phyloP scores from a whole-genome alignment of 306 rosid species.

The Vigna hirtella region DNA sequence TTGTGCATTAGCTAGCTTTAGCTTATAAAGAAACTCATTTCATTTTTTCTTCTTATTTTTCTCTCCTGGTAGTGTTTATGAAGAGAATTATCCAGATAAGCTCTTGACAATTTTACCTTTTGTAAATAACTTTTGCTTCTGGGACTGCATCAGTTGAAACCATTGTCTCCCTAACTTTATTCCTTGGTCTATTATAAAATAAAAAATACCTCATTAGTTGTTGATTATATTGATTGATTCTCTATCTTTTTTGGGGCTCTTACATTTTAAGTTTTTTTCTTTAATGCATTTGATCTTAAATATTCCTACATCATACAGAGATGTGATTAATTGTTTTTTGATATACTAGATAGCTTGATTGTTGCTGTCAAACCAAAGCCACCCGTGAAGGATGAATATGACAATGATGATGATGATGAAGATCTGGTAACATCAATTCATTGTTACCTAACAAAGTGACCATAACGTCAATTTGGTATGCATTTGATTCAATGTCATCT shows the following conservation, averaged over 20 bases:
- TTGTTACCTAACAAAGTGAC: conserved; percentile 32
- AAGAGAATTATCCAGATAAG: too few relatives aligned
- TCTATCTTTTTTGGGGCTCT: not conserved
- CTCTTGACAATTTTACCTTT: not conserved
- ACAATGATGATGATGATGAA: conserved; percentile 74
- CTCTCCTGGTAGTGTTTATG: too few relatives aligned
- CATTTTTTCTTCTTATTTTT: too few relatives aligned
- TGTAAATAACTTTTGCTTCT: conserved; percentile 4
- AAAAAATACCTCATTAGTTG: not conserved
- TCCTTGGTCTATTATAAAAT: conserved; percentile 9
- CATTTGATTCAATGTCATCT: conserved; percentile 2
- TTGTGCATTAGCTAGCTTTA: too few relatives aligned
- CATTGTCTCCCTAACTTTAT: conserved; percentile 1
- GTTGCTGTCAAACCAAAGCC: conserved; percentile 96
- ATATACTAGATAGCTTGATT: conserved; percentile 68
- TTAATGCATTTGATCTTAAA: conserved; percentile 22
- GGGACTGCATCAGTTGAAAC: conserved; percentile 12
- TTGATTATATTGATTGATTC: conserved; percentile 20
- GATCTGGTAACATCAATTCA: conserved; percentile 71
- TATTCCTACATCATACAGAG: conserved; percentile 30
- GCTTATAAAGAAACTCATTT: too few relatives aligned
- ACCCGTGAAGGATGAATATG: conserved; percentile 70
- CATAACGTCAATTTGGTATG: conserved; percentile 14
- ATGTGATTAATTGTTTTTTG: conserved; percentile 23
- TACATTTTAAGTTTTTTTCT: not conserved